Percentiles rank a stretch among this genome's conserved stretches.
Conservation (phyloP, 2,329 filamentous ascomycete genomes). For the Pestalotiopsis sp. region DNA sequence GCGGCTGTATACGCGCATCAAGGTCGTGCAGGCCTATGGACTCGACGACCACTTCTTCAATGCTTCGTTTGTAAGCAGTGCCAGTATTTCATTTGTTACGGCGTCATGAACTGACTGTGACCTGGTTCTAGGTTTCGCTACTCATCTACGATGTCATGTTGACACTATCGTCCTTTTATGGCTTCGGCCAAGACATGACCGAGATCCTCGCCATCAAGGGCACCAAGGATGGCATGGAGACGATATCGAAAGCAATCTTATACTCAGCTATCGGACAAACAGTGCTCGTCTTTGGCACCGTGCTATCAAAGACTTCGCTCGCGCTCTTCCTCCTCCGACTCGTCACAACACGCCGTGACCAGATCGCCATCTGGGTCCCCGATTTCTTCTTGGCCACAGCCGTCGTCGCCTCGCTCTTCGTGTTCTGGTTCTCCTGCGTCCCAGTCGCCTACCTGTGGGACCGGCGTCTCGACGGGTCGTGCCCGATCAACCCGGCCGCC, state of each 20-base stretch:
- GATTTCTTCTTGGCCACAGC: neutral
- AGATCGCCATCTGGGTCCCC: conserved; percentile 9
- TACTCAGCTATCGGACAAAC: conserved; percentile 9
- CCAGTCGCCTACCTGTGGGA: conserved; percentile 8
- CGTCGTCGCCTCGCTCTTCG: neutral
- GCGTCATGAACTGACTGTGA: neutral
- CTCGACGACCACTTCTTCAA: conserved; percentile 12
- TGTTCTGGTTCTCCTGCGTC: conserved; percentile 6
- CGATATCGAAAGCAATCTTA: neutral
- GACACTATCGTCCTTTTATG: conserved; percentile 2
- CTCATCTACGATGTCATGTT: conserved; percentile 8
- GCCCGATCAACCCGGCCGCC: neutral
- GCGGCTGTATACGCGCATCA: conserved; percentile 7
- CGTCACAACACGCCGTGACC: conserved; percentile 7
- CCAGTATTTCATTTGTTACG: no score
- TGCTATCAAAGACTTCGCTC: neutral
- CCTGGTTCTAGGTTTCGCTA: neutral
- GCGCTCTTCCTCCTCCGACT: conserved; percentile 5
- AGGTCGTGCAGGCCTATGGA: conserved; percentile 6
- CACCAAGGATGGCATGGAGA: neutral
- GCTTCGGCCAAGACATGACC: conserved; percentile 1
- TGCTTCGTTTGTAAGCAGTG: conserved; percentile 2
- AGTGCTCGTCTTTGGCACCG: conserved; percentile 6
- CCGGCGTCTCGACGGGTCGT: conserved; percentile 1
- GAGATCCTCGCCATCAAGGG: neutral